Evolutionary conservation across 2,329 filamentous ascomycete genomes (phyloP), one percentile per base, ranked within the genome.

Genomic region (Diaporthe vexans): DNA sequence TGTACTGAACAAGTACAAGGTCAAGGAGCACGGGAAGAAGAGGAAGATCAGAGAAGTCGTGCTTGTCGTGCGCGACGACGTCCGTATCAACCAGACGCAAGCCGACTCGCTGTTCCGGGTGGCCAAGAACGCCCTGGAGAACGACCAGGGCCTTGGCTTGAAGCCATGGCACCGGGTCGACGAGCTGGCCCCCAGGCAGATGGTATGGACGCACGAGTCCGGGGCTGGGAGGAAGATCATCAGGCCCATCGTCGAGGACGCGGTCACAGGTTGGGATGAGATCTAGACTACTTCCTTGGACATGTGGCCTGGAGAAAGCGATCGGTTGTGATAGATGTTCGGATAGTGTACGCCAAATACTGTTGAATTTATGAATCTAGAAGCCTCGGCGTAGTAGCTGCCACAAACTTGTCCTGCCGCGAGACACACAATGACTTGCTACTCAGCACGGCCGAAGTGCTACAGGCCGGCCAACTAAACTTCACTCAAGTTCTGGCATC

Each of bases 41-140:
- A 80, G 81, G 76, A 87, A 86, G 78, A 81, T 86, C 26, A 80
- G 85, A n/a, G 85, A 87, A 77, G 83, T 87, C 57, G 84, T 85
- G 8, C 80, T 87, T 0, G 81, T 83, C 0, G 85, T 87, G 11
- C 79, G 85, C 40, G 84, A 83, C 37, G 85, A 87, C 71, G 84
- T 86, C 11, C 79, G 85, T 0, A 85, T 87, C 71, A 82, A 85
- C 72, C 81, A 84, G 71, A 79, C 78, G 3, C 85, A 87, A 77
- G 85, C 85, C 0, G 81, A 86, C 75, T 79, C 80, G 19, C 79
- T 87, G 4, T 87, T 87, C 77, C 74, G 80, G 15, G 79, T 81
- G 3, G 83, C 86, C 10, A 81, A 78, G 48, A 75, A 82, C 33
- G 85, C 85, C n/a, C 79, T 87, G 56, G 85, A 86, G 79, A 80